Conservation (phyloP, 371 early-diverging fungal genomes). For the Lichtheimia hyalospora region DNA sequence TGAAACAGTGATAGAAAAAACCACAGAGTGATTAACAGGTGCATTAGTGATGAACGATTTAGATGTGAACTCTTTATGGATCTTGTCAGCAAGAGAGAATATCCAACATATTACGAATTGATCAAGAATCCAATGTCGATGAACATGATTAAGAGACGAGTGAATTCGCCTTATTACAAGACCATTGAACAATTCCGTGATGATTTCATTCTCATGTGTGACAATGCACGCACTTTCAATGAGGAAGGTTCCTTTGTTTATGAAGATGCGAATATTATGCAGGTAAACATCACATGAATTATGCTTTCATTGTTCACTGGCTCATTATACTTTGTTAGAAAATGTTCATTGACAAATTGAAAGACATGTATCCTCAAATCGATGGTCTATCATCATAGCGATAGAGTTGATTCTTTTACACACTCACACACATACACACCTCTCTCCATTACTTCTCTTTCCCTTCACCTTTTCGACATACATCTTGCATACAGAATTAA, state of each 20-base stretch:
- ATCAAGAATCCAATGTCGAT: slow-evolving; percentile 78
- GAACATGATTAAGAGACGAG: slow-evolving; percentile 56
- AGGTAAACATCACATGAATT: slow-evolving; percentile 17
- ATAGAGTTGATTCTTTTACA: too few relatives aligned
- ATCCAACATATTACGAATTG: slow-evolving; percentile 79
- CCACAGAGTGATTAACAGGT: neutral
- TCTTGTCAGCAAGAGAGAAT: slow-evolving; percentile 64
- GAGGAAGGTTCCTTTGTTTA: slow-evolving; percentile 80
- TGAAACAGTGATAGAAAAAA: neutral
- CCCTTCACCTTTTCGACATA: too few relatives aligned
- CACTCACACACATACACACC: too few relatives aligned
- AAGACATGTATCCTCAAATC: too few relatives aligned
- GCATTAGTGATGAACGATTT: slow-evolving; percentile 32
- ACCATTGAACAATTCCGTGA: slow-evolving; percentile 42
- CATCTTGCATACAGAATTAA: too few relatives aligned
- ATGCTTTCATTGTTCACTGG: too few relatives aligned
- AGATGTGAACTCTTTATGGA: slow-evolving; percentile 67
- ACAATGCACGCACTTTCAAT: slow-evolving; percentile 79
- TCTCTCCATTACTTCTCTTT: too few relatives aligned
- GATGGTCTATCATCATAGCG: too few relatives aligned
- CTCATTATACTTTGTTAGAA: too few relatives aligned
- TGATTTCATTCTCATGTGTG: slow-evolving; percentile 71
- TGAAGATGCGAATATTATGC: slow-evolving; percentile 66
- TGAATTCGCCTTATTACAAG: slow-evolving; percentile 46
- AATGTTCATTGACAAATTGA: too few relatives aligned